phyloP scores from a whole-genome alignment of 768 basidiomycete genomes.

The Trametes maxima region DNA sequence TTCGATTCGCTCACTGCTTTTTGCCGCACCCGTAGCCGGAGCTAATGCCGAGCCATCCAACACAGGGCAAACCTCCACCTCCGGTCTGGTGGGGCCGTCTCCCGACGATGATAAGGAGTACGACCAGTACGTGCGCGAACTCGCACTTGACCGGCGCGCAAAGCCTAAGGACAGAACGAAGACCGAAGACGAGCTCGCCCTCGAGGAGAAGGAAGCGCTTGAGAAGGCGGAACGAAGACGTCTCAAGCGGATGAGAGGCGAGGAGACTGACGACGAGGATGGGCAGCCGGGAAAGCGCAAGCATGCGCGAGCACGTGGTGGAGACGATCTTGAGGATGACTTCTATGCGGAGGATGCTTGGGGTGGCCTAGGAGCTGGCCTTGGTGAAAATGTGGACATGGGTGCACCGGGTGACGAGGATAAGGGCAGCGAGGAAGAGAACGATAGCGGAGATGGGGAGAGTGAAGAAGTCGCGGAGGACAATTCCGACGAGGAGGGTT shows the following conservation, averaged over 20 bases:
- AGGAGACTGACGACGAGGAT: constrained; percentile 63
- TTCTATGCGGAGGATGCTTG: constrained; percentile 42
- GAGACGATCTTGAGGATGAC: constrained; percentile 93
- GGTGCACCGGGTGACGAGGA: constrained; percentile 46
- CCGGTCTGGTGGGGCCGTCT: neutral
- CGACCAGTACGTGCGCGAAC: constrained; percentile 88
- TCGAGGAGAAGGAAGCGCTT: constrained; percentile 84
- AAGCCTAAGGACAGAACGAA: constrained; percentile 95
- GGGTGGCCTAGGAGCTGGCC: constrained; percentile 37
- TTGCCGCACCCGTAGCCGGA: constrained; percentile 48
- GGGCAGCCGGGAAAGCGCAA: constrained; percentile 50
- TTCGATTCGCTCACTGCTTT: constrained; percentile 74
- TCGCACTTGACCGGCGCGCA: constrained; percentile 91
- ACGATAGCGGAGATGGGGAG: constrained; percentile 35
- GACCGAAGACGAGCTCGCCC: constrained; percentile 91
- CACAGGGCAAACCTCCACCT: neutral
- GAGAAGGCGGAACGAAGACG: constrained; percentile 85
- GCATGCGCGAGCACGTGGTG: constrained; percentile 59
- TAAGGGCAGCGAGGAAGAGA: constrained; percentile 36
- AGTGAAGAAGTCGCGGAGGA: constrained; percentile 34
- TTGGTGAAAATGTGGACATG: constrained; percentile 38
- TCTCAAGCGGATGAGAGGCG: constrained; percentile 83
- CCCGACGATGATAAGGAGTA: constrained; percentile 65
- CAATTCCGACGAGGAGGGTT: constrained; percentile 33
- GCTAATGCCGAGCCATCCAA: neutral